These are phyloP conservation scores for Calonectria leucothoes DNA, from an alignment of 2,329 filamentous ascomycete species.

Conservation along the genomic window DNA sequence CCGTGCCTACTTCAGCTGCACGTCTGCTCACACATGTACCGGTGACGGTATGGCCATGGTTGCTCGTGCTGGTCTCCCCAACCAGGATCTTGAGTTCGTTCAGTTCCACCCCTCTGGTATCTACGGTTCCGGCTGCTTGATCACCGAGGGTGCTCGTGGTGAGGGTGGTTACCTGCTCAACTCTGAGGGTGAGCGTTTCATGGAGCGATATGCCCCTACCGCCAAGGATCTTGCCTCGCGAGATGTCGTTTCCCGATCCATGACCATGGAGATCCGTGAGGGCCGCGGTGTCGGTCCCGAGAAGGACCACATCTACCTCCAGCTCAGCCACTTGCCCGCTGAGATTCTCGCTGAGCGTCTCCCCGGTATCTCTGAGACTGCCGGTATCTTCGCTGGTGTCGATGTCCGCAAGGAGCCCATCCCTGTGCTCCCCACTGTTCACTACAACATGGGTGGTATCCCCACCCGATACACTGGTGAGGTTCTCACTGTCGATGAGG, in stretches of 20 bases:
- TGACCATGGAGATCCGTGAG: constrained; percentile 98
- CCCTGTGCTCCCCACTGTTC: constrained; percentile 93
- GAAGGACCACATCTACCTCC: constrained; percentile 98
- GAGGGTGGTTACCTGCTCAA: constrained; percentile 98
- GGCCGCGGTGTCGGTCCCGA: constrained; percentile 96
- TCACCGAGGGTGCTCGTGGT: constrained; percentile 97
- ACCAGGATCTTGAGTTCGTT: constrained; percentile 99
- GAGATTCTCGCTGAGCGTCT: constrained; percentile 96
- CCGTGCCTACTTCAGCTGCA: constrained; percentile 98
- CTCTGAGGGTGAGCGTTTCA: constrained; percentile 98
- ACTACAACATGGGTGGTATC: constrained; percentile 99
- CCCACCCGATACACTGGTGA: constrained; percentile 98
- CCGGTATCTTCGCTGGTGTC: constrained; percentile 95
- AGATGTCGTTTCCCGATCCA: constrained; percentile 96
- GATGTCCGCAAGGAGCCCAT: constrained; percentile 98
- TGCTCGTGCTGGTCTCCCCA: constrained; percentile 94
- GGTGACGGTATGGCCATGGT: constrained; percentile 99
- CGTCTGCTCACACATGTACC: constrained; percentile 97
- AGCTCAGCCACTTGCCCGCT: constrained; percentile 93
- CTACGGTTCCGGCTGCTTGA: constrained; percentile 97
- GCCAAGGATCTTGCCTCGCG: constrained; percentile 97
- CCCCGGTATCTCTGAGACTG: constrained; percentile 98
- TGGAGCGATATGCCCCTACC: constrained; percentile 98
- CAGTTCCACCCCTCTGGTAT: constrained; percentile 99
- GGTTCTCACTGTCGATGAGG: constrained; percentile 87